A percentile compares a stretch with the other conserved stretches of the same genome.
Conservation (phyloP, 148 eudicot genomes). For the Heliosperma pusillum region DNA sequence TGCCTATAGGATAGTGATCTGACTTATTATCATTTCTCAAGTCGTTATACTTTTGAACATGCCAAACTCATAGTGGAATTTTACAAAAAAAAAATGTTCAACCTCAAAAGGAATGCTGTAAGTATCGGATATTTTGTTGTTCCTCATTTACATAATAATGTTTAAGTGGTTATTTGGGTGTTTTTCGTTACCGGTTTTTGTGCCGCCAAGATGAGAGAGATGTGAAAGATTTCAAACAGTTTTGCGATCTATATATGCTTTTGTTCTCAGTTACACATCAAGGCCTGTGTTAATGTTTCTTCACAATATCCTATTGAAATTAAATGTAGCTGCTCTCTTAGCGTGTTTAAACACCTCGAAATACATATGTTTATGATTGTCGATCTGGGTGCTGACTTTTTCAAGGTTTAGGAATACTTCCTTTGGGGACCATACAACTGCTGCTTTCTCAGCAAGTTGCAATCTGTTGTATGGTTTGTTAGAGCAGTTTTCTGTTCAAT, state of each 20-base stretch:
- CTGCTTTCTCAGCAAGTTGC: background rate
- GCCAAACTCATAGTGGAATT: too few relatives aligned
- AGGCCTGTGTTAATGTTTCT: background rate
- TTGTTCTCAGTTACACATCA: constrained; percentile 3
- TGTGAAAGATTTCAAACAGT: background rate
- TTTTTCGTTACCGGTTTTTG: too few relatives aligned
- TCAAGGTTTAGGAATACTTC: background rate
- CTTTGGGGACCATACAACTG: background rate
- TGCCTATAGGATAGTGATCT: too few relatives aligned
- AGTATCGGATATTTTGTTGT: too few relatives aligned
- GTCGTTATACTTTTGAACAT: too few relatives aligned
- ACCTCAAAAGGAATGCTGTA: too few relatives aligned
- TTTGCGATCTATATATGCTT: constrained; percentile 6
- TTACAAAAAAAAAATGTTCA: too few relatives aligned
- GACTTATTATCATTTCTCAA: too few relatives aligned
- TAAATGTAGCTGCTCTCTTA: background rate
- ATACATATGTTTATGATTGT: constrained; percentile 1
- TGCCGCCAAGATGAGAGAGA: too few relatives aligned
- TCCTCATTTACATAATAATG: too few relatives aligned
- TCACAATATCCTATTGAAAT: constrained; percentile 4
- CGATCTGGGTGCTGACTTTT: background rate
- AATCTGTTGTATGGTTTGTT: background rate
- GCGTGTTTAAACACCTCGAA: background rate
- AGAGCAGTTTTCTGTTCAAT: background rate
- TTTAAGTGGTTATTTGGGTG: too few relatives aligned